These are phyloP conservation scores for Barnettozyma pratensis DNA, from an alignment of 805 yeast genomes.

Conservation along the genomic window DNA sequence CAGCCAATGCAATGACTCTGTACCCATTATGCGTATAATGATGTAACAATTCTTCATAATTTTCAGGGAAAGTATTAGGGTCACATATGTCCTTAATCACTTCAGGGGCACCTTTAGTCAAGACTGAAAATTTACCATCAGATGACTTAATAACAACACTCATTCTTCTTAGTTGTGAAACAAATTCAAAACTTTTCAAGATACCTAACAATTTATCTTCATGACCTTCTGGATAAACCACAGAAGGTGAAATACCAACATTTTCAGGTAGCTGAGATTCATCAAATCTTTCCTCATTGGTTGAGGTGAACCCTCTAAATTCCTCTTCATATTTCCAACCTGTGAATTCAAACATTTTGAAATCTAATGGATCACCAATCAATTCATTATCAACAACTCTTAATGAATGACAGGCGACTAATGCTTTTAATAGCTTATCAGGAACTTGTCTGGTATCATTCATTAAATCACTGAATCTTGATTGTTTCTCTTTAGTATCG, in stretches of 20 bases:
- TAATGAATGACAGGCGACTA: slow-evolving; percentile 78
- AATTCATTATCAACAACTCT: slow-evolving; percentile 71
- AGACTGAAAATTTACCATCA: slow-evolving; percentile 41
- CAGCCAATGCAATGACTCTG: slow-evolving; percentile 93
- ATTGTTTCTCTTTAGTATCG: slow-evolving; percentile 7
- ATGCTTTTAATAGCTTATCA: slow-evolving; percentile 31
- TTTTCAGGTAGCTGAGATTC: slow-evolving; percentile 37
- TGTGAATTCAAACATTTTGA: slow-evolving; percentile 89
- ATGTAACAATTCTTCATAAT: slow-evolving; percentile 69
- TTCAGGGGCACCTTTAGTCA: slow-evolving; percentile 97
- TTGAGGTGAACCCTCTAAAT: slow-evolving; percentile 35
- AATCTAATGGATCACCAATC: slow-evolving; percentile 92
- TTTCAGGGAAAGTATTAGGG: slow-evolving; percentile 63
- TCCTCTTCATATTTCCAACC: slow-evolving; percentile 74
- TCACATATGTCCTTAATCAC: slow-evolving; percentile 76
- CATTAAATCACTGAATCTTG: slow-evolving; percentile 24
- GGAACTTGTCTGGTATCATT: slow-evolving; percentile 22
- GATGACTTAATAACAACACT: slow-evolving; percentile 61
- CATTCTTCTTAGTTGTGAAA: slow-evolving; percentile 84
- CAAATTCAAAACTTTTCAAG: slow-evolving; percentile 68
- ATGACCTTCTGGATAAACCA: slow-evolving; percentile 42
- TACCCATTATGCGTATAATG: slow-evolving; percentile 90
- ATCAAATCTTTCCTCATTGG: slow-evolving; percentile 34
- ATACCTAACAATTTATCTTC: slow-evolving; percentile 38
- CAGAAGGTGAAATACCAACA: slow-evolving; percentile 40